These are phyloP conservation scores for Aspergillus sp. DNA, from an alignment of 2,329 filamentous ascomycete genomes.

Conservation along the genomic window DNA sequence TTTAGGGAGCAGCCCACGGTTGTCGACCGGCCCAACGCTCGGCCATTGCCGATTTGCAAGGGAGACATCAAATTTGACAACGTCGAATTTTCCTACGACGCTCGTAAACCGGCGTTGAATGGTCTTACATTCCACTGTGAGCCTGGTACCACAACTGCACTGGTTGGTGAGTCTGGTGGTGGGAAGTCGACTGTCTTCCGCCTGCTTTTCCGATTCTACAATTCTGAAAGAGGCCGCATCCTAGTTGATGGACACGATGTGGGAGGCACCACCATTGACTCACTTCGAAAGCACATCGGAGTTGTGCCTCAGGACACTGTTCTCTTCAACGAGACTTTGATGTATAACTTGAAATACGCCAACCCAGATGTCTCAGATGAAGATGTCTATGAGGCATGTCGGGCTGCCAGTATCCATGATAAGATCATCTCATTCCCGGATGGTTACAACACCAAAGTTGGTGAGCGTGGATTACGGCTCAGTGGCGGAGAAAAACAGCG, in stretches of 20 bases:
- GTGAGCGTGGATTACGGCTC: conserved; percentile 80
- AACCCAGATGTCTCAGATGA: conserved; percentile 78
- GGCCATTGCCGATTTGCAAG: conserved; percentile 64
- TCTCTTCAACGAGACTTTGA: conserved; percentile 88
- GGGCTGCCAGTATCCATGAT: conserved; percentile 87
- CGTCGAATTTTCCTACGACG: conserved; percentile 88
- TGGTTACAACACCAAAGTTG: conserved; percentile 84
- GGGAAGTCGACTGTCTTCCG: conserved; percentile 97
- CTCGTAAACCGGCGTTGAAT: conserved; percentile 78
- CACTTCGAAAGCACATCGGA: conserved; percentile 85
- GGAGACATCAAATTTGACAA: conserved; percentile 85
- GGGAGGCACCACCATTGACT: conserved; percentile 85
- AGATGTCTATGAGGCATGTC: conserved; percentile 77
- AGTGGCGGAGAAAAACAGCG: conserved; percentile 93
- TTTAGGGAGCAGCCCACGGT: conserved; percentile 97
- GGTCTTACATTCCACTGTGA: conserved; percentile 81
- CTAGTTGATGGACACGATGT: conserved; percentile 83
- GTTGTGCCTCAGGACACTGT: conserved; percentile 97
- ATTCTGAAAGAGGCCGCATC: conserved; percentile 75
- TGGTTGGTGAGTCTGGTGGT: conserved; percentile 94
- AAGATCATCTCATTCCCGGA: conserved; percentile 88
- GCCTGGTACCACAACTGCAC: conserved; percentile 89
- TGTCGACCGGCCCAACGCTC: conserved; percentile 69
- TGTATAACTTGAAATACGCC: conserved; percentile 93
- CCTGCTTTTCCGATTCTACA: conserved; percentile 95